These are phyloP conservation scores for Filobasidium uniguttulatum DNA, from an alignment of 1,284 basidiomycete species.

Conservation along the genomic window DNA sequence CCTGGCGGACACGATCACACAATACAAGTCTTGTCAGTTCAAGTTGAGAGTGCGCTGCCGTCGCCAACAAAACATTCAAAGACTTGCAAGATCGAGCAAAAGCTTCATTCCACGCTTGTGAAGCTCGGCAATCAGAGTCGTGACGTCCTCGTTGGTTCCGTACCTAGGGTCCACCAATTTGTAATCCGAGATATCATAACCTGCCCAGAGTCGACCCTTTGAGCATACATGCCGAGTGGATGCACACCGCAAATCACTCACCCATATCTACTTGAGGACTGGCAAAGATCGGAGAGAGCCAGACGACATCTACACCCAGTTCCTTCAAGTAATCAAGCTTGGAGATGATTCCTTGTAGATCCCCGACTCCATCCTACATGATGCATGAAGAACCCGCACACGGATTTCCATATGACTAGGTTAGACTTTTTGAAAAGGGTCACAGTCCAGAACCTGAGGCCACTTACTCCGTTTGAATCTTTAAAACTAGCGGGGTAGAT, in stretches of 20 bases:
- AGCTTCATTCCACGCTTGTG: slow-evolving; percentile 37
- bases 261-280: slow-evolving; percentile 29
- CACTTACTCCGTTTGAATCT: slow-evolving; percentile 4
- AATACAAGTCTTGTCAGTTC: neutral
- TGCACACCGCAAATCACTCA: neutral
- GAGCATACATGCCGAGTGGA: neutral
- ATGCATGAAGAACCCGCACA: too few relatives aligned
- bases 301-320: slow-evolving; percentile 40
- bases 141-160: slow-evolving; percentile 38
- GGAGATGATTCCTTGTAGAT: slow-evolving; percentile 36
- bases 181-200: neutral
- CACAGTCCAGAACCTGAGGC: neutral
- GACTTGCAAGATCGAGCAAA: slow-evolving; percentile 32
- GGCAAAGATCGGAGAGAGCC: slow-evolving; percentile 30
- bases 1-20: slow-evolving; percentile 11
- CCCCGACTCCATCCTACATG: slow-evolving; percentile 22
- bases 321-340: slow-evolving; percentile 38
- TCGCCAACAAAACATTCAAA: too few relatives aligned
- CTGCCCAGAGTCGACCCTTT: neutral
- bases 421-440: neutral
- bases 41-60: too few relatives aligned
- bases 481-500: slow-evolving; percentile 49
- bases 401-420: too few relatives aligned
- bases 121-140: slow-evolving; percentile 29
- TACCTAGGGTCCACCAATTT: slow-evolving; percentile 35